phyloP scores from a whole-genome alignment of 176 grass and related monocot genomes.

The Oryza meyeriana region DNA sequence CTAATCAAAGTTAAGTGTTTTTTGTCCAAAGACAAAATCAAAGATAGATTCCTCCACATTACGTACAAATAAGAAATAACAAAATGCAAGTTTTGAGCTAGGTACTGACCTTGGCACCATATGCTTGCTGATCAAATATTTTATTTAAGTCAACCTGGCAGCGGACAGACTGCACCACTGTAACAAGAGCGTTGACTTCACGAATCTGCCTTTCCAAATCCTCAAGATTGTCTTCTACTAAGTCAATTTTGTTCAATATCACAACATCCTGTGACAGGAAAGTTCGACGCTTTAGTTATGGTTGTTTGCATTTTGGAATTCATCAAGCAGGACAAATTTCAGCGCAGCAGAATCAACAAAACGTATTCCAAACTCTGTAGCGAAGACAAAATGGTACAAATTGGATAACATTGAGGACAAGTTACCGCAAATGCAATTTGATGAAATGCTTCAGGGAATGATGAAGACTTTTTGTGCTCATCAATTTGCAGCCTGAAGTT shows the following conservation, averaged over 20 bases:
- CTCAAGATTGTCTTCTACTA: conserved; percentile 58
- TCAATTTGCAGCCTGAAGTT: conserved; percentile 90
- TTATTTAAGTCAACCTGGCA: conserved; percentile 84
- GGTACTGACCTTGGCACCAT: conserved; percentile 69
- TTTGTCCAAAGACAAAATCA: neutral
- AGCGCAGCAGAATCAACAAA: neutral
- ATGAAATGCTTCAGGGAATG: conserved; percentile 90
- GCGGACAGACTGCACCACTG: conserved; percentile 64
- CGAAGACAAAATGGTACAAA: conserved; percentile 3
- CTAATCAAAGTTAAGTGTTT: neutral
- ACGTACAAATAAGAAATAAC: conserved; percentile 4
- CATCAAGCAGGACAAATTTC: neutral
- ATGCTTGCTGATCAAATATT: conserved; percentile 78
- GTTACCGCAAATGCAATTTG: conserved; percentile 97
- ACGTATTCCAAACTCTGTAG: neutral
- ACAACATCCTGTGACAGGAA: conserved; percentile 69
- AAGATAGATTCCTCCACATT: neutral
- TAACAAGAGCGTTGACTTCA: conserved; percentile 70
- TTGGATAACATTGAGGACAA: neutral
- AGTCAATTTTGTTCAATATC: conserved; percentile 97
- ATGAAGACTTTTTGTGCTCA: conserved; percentile 57
- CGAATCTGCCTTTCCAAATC: conserved; percentile 79
- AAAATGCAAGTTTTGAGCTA: neutral
- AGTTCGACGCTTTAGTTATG: neutral
- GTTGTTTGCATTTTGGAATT: conserved; percentile 16